Base-by-base conservation (phyloP, 73 alveolate species). In the Paramecium biaurelia region DNA sequence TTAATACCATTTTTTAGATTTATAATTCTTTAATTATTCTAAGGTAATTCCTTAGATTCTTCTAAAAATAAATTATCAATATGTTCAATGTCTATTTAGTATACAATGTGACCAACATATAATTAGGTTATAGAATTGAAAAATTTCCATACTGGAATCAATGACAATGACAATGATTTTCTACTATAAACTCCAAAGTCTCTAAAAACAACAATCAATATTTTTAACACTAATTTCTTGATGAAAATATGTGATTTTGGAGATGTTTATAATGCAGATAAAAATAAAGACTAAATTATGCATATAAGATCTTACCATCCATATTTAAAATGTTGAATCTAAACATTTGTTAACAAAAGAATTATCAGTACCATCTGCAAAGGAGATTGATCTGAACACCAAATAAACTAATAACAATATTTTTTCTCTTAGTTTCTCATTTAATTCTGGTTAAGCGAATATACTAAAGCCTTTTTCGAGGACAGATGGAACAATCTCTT, bases 281-380 rank as follows among this genome's bases (percentile, higher is more conserved):
- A 35, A 35, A 74, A 74, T 74, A 74, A 38, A 4, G 87, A 74
- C 87, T 74, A 35, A 74, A 30, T 74, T 1, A 74, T 70, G 26
- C 14, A 30, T 14, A 32, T 14, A 23, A 49, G 24, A 86, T 30
- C 37, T 30, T 63, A 63, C 85, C 93, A 86, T 86, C 93, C 93
- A 86, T 45, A 63, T 76, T 35, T 86, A 42, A 34, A 59, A 86
- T 0, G 93, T 86, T 21, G 70, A 56, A 86, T 86, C 93, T 38
- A 86, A 30, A 42, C 93, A 86, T 67, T 57, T 37, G 21, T 58
- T 57, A 4, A 86, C 93, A 14, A 86, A 86, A 38, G 70, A 56
- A n/a, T 86, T 86, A 28, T 86, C 93, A 4, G 88, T 41, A 1
- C 93, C 93, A 63, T 86, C 93, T 32, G 93, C 93, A 41, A 63